These are phyloP conservation scores for Urochloa ruziziensis DNA, from an alignment of 176 grass and related monocot species.

Conservation along the genomic window DNA sequence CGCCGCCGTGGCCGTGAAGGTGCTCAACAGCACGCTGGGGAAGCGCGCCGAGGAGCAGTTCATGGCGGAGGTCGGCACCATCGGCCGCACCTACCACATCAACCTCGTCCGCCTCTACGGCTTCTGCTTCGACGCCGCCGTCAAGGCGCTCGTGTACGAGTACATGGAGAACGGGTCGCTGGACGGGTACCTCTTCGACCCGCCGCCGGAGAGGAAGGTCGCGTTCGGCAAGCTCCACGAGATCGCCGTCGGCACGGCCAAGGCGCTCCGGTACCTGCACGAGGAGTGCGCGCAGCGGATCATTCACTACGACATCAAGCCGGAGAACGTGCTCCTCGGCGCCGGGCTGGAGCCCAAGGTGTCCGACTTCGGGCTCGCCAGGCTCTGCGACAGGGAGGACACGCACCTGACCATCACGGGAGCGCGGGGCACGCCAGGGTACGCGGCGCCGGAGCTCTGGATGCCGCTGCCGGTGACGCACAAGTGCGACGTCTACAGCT, in stretches of 20 bases:
- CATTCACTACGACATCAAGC: conserved; percentile 83
- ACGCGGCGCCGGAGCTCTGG: conserved; percentile 77
- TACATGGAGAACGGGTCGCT: conserved; percentile 62
- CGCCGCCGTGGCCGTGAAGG: conserved; percentile 47
- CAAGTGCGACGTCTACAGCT: conserved; percentile 79
- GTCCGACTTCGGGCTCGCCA: conserved; percentile 67
- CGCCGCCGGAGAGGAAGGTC: neutral
- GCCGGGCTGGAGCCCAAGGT: conserved; percentile 50
- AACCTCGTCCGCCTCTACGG: conserved; percentile 74
- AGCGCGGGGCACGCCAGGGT: conserved; percentile 54
- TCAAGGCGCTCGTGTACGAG: conserved; percentile 75
- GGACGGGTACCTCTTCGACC: conserved; percentile 41
- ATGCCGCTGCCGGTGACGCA: conserved; percentile 62
- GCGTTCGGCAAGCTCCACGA: conserved; percentile 39
- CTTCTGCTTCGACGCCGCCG: conserved; percentile 54
- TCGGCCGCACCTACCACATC: conserved; percentile 63
- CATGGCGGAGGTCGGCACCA: conserved; percentile 67
- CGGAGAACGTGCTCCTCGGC: conserved; percentile 60
- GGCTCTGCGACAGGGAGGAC: conserved; percentile 57
- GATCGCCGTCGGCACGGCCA: conserved; percentile 55
- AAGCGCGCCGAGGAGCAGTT: conserved; percentile 57
- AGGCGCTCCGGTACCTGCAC: conserved; percentile 62
- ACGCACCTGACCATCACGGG: conserved; percentile 59
- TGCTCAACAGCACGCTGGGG: conserved; percentile 43
- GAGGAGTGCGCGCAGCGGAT: conserved; percentile 68